Conservation (phyloP, 352 stramenopile genomes). For the Phytophthora pseudosyringae region DNA sequence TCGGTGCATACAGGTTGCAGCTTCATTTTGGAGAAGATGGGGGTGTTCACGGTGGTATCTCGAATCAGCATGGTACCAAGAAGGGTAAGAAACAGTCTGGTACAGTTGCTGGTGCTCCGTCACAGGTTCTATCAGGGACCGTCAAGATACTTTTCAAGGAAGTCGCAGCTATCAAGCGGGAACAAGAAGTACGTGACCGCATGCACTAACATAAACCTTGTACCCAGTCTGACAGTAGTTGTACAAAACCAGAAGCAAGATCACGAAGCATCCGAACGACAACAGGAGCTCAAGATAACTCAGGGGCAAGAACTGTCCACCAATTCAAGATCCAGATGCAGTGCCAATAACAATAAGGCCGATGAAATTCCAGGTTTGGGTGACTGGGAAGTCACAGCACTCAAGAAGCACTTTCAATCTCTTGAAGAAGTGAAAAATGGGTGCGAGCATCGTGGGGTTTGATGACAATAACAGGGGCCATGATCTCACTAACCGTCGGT, state of each 20-base stretch:
- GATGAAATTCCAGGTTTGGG: slow-evolving; percentile 37
- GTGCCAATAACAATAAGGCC: slow-evolving; percentile 14
- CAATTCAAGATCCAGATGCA: slow-evolving; percentile 12
- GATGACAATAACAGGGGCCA: not conserved
- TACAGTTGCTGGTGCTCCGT: slow-evolving; percentile 36
- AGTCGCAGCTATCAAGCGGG: slow-evolving; percentile 53
- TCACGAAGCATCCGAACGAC: slow-evolving; percentile 37
- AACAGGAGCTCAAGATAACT: slow-evolving; percentile 48
- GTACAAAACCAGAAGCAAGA: slow-evolving; percentile 30
- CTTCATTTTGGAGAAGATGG: slow-evolving; percentile 28
- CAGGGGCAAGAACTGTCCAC: slow-evolving; percentile 31
- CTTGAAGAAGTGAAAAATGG: slow-evolving; percentile 51
- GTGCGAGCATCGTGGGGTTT: slow-evolving; percentile 12
- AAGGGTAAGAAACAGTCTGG: slow-evolving; percentile 32
- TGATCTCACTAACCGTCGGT: not conserved
- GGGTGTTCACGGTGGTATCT: not conserved
- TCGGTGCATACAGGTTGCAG: slow-evolving; percentile 19
- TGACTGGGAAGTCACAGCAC: slow-evolving; percentile 56
- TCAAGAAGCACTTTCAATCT: slow-evolving; percentile 59
- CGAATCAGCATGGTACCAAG: slow-evolving; percentile 7
- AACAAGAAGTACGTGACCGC: slow-evolving; percentile 39
- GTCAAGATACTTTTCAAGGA: slow-evolving; percentile 80
- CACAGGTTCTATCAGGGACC: slow-evolving; percentile 65
- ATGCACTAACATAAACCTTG: not conserved
- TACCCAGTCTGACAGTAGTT: slow-evolving; percentile 1